phyloP scores from a whole-genome alignment of 352 stramenopile species.

The Globisporangium radiosum region DNA sequence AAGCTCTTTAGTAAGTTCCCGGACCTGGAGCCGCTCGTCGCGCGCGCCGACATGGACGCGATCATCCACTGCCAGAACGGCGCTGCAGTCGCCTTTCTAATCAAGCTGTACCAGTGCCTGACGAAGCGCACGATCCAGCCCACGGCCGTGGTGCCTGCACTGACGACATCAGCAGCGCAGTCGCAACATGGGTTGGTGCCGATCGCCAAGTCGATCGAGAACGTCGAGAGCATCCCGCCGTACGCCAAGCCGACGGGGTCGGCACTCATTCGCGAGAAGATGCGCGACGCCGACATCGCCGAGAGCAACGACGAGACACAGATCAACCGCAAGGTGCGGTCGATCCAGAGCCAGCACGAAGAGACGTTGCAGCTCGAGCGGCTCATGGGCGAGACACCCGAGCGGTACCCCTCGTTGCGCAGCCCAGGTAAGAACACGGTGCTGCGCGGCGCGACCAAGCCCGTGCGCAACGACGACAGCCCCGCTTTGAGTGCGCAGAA shows the following conservation, averaged over 20 bases:
- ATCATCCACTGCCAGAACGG: slow-evolving; percentile 90
- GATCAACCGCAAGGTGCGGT: slow-evolving; percentile 51
- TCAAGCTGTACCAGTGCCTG: slow-evolving; percentile 87
- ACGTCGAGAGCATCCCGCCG: slow-evolving; percentile 48
- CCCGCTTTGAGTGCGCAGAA: slow-evolving; percentile 58
- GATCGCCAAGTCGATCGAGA: slow-evolving; percentile 22
- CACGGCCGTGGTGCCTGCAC: slow-evolving; percentile 15
- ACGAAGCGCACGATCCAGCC: slow-evolving; percentile 84
- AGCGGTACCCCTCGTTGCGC: slow-evolving; percentile 58
- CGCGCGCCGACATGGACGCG: slow-evolving; percentile 56
- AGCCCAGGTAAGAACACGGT: slow-evolving; percentile 58
- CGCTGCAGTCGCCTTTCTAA: slow-evolving; percentile 77
- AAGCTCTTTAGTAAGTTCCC: slow-evolving; percentile 73
- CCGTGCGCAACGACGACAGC: slow-evolving; percentile 61
- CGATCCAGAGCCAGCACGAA: slow-evolving; percentile 70
- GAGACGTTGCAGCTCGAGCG: slow-evolving; percentile 77
- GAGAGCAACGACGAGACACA: slow-evolving; percentile 68
- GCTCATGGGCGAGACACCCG: slow-evolving; percentile 38
- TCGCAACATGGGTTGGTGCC: slow-evolving; percentile 2
- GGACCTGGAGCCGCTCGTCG: slow-evolving; percentile 56
- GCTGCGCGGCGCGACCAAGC: slow-evolving; percentile 51
- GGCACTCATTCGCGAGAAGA: slow-evolving; percentile 79
- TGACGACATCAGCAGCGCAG: slow-evolving; percentile 7
- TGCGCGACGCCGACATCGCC: slow-evolving; percentile 63
- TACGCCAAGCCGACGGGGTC: slow-evolving; percentile 83